Percentiles rank a stretch among this genome's conserved stretches.
Conservation (phyloP, 805 yeast genomes). For the Ogataea trehalophila region DNA sequence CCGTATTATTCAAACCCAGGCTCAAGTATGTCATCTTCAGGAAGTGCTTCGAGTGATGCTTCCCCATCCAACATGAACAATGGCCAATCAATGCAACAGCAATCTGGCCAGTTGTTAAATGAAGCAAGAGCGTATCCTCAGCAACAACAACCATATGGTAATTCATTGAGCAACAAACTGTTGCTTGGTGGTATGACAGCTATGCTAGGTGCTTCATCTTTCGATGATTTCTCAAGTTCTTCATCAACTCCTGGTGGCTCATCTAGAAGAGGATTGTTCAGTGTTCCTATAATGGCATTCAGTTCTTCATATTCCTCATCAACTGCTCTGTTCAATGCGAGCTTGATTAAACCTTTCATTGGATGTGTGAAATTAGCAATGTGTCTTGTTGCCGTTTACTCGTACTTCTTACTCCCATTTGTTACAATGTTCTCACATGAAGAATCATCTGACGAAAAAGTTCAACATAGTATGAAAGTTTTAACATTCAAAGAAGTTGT, state of each 20-base stretch:
- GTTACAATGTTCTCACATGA: slow-evolving; percentile 2
- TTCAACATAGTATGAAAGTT: neutral
- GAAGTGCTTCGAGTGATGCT: slow-evolving; percentile 12
- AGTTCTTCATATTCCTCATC: slow-evolving; percentile 14
- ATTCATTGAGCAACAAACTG: slow-evolving; percentile 39
- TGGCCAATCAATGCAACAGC: neutral
- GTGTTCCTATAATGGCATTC: slow-evolving; percentile 27
- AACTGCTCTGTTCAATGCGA: slow-evolving; percentile 13
- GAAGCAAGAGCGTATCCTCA: slow-evolving; percentile 12
- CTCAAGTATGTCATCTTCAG: slow-evolving; percentile 20
- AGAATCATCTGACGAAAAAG: slow-evolving; percentile 1
- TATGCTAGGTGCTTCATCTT: slow-evolving; percentile 56
- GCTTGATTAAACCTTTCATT: slow-evolving; percentile 20
- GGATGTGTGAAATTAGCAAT: slow-evolving; percentile 25
- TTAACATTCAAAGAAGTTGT: slow-evolving; percentile 5
- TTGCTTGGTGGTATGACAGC: slow-evolving; percentile 62
- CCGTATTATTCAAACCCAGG: slow-evolving; percentile 14
- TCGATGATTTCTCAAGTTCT: slow-evolving; percentile 39
- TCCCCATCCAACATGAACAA: slow-evolving; percentile 10
- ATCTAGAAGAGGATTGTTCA: slow-evolving; percentile 23
- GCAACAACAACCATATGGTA: slow-evolving; percentile 9
- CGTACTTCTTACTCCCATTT: slow-evolving; percentile 16
- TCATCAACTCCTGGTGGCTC: slow-evolving; percentile 5
- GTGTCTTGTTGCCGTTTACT: slow-evolving; percentile 17
- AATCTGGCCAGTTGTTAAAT: slow-evolving; percentile 4